Percentiles rank a stretch among this genome's conserved stretches.
These are phyloP conservation scores for Mucuna pruriens DNA, from an alignment of 306 rosid genomes.

Conservation along the genomic window DNA sequence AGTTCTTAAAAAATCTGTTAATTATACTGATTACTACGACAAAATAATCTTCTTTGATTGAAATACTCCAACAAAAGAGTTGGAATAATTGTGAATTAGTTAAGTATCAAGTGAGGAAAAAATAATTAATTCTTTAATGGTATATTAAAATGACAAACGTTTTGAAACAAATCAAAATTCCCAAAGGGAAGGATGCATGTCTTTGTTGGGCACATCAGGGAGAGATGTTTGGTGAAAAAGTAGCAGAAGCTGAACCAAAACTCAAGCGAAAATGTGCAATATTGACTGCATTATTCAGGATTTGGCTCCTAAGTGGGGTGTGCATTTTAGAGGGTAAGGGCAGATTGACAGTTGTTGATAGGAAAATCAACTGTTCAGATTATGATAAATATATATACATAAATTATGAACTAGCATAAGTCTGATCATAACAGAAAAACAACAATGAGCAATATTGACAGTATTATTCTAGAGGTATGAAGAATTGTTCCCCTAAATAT, in stretches of 20 bases:
- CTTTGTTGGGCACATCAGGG: background rate
- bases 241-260: background rate
- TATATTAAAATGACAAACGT: background rate
- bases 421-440: background rate
- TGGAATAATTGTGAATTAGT: background rate
- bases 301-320: background rate
- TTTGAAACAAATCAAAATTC: background rate
- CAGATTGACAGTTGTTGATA: background rate
- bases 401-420: background rate
- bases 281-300: background rate
- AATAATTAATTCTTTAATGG: too few relatives aligned
- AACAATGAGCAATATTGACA: background rate
- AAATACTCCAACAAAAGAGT: background rate
- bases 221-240: background rate
- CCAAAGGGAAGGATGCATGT: background rate
- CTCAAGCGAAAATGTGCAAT: background rate
- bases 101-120: background rate
- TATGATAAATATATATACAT: background rate
- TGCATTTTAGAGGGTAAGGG: background rate
- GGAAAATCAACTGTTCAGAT: background rate
- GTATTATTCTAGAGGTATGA: background rate
- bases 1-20: background rate
- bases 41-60: background rate
- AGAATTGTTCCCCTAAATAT: background rate
- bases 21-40: background rate